phyloP scores from a whole-genome alignment of 257 asterid species.

The Fraxinus quadrangulata region DNA sequence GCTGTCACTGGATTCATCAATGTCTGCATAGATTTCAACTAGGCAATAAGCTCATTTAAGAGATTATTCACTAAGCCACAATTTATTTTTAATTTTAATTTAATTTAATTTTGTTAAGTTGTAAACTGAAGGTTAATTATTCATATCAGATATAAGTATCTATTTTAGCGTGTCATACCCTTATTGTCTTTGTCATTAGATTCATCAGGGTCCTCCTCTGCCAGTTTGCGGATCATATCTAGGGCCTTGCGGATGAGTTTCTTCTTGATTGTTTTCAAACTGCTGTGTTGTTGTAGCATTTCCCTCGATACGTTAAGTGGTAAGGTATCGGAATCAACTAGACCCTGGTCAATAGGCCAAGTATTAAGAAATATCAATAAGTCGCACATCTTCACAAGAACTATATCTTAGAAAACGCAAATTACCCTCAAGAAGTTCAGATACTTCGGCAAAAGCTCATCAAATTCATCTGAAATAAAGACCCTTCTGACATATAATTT shows the following conservation, averaged over 20 bases:
- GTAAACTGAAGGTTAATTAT: background rate
- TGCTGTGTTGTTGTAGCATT: conserved; percentile 96
- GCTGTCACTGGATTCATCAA: conserved; percentile 69
- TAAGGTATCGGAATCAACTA: conserved; percentile 94
- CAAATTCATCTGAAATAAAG: conserved; percentile 91
- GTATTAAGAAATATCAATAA: conserved; percentile 16
- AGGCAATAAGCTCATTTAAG: background rate
- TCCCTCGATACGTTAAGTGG: conserved; percentile 97
- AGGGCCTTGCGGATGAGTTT: conserved; percentile 96
- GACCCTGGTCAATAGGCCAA: conserved; percentile 60
- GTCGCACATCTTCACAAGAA: conserved; percentile 2
- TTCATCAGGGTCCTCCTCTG: conserved; percentile 97
- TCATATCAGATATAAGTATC: background rate
- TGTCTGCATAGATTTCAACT: conserved; percentile 42
- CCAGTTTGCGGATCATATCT: conserved; percentile 92
- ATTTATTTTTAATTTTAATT: background rate
- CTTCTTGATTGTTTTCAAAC: conserved; percentile 94
- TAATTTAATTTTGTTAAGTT: background rate
- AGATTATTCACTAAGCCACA: background rate
- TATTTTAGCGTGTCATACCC: conserved; percentile 39
- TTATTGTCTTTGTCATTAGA: conserved; percentile 62
- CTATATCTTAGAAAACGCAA: conserved; percentile 10
- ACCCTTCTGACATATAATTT: conserved; percentile 83
- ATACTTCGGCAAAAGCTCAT: conserved; percentile 90
- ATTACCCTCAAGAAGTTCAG: conserved; percentile 83